These are phyloP conservation scores for Acanthamoeba sp. DNA, from an alignment of 208 protist genomes.

Conservation along the genomic window DNA sequence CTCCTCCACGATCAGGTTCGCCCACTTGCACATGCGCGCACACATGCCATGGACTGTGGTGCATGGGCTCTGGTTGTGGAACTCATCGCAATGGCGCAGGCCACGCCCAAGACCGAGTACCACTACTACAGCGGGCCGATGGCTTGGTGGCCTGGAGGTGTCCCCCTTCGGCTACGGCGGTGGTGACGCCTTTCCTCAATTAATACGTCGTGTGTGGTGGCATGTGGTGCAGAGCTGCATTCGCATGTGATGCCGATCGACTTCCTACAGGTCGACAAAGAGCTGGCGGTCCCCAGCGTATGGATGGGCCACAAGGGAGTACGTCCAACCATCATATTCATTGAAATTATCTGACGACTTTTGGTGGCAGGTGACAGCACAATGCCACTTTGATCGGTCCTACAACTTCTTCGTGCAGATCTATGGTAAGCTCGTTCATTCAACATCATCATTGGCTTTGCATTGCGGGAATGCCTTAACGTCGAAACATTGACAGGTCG, in stretches of 20 bases:
- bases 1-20: neutral
- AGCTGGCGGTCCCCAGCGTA: slow-evolving; percentile 26
- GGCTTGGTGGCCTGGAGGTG: slow-evolving; percentile 11
- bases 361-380: slow-evolving; percentile 20
- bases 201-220: neutral
- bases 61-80: too few species aligned
- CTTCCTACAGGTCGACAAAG: neutral
- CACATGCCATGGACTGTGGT: too few species aligned
- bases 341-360: too few species aligned
- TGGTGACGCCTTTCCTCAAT: too few species aligned
- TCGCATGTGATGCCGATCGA: neutral
- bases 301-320: slow-evolving; percentile 53
- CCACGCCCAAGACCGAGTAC: neutral
- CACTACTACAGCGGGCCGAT: slow-evolving; percentile 41
- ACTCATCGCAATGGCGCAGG: neutral
- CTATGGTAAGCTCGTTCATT: neutral
- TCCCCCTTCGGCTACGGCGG: neutral
- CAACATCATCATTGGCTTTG: neutral
- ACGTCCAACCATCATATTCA: neutral
- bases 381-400: slow-evolving; percentile 45
- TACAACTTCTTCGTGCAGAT: slow-evolving; percentile 33
- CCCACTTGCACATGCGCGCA: too few species aligned
- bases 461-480: too few species aligned
- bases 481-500: slow-evolving; percentile 3
- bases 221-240: neutral